Evolutionary conservation across 768 basidiomycete genomes (phyloP).

Genomic region (Phanerochaete sordida): DNA sequence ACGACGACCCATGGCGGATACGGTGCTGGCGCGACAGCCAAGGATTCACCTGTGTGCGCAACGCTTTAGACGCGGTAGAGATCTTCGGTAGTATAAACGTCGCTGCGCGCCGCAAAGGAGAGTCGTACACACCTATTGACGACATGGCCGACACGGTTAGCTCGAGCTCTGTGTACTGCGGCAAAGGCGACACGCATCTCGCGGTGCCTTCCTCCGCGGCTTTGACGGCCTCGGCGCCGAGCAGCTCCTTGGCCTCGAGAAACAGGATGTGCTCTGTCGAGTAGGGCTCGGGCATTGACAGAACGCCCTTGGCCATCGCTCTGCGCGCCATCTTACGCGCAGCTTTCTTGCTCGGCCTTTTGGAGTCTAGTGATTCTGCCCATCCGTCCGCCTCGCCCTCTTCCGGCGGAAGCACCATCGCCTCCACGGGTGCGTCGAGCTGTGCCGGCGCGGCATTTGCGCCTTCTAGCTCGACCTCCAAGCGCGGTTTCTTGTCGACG

Average conservation of each 20-base stretch:
- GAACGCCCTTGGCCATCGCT: slow-evolving; percentile 31
- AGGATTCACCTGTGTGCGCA: slow-evolving; percentile 72
- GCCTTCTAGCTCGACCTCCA: slow-evolving; percentile 11
- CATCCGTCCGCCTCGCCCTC: not conserved
- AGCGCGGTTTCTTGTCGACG: slow-evolving; percentile 30
- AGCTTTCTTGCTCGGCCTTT: slow-evolving; percentile 3
- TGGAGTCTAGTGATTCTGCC: too few species aligned
- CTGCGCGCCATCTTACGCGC: slow-evolving; percentile 18
- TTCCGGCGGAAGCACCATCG: not conserved
- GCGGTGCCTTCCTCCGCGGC: slow-evolving; percentile 41
- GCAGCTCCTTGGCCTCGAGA: slow-evolving; percentile 62
- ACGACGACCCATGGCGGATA: slow-evolving; percentile 74
- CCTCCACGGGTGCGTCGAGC: slow-evolving; percentile 7
- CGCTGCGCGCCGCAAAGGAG: not conserved
- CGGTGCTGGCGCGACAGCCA: slow-evolving; percentile 49
- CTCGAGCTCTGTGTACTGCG: slow-evolving; percentile 57
- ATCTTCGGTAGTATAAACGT: not conserved
- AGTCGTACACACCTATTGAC: slow-evolving; percentile 47
- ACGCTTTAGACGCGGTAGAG: too few species aligned
- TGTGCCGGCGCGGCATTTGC: not conserved
- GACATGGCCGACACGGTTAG: slow-evolving; percentile 60
- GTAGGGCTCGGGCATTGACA: slow-evolving; percentile 52
- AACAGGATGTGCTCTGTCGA: slow-evolving; percentile 74
- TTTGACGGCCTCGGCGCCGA: slow-evolving; percentile 59
- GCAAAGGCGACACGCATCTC: slow-evolving; percentile 60